These are phyloP conservation scores for Solanum phureja DNA, from an alignment of 257 asterid genomes.

Conservation along the genomic window DNA sequence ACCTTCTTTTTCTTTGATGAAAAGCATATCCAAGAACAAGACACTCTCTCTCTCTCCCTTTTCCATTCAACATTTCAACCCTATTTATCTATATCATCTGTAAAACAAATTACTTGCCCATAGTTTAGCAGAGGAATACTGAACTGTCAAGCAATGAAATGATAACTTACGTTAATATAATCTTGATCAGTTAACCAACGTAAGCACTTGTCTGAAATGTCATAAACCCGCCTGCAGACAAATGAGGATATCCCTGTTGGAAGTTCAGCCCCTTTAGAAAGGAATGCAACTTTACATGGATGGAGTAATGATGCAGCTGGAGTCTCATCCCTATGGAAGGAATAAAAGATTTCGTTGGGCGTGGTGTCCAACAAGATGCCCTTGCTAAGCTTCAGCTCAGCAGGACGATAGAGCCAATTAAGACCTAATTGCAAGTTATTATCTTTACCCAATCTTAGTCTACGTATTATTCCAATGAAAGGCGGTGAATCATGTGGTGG, in stretches of 20 bases:
- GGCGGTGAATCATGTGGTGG: constrained; percentile 68
- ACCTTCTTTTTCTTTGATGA: background rate
- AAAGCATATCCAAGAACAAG: background rate
- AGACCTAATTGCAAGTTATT: constrained; percentile 50
- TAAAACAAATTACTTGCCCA: background rate
- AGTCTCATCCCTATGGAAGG: constrained; percentile 74
- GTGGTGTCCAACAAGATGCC: constrained; percentile 52
- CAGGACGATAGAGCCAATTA: constrained; percentile 82
- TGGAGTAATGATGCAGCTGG: constrained; percentile 91
- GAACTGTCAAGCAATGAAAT: background rate
- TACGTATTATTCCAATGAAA: constrained; percentile 57
- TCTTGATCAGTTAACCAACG: constrained; percentile 89
- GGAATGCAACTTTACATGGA: constrained; percentile 98
- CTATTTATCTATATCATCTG: background rate
- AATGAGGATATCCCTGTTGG: constrained; percentile 63
- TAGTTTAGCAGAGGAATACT: background rate
- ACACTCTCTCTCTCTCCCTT: background rate
- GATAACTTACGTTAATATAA: constrained; percentile 57
- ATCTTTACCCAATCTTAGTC: constrained; percentile 30
- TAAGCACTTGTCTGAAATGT: constrained; percentile 26
- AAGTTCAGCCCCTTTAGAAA: constrained; percentile 75
- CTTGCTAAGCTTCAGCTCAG: constrained; percentile 54
- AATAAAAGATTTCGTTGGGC: constrained; percentile 81
- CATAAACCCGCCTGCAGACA: constrained; percentile 80
- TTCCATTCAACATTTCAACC: background rate